Evolutionary conservation across 805 yeast species (phyloP), one percentile per base, ranked within the genome.

Genomic region (Pichia paraexigua): DNA sequence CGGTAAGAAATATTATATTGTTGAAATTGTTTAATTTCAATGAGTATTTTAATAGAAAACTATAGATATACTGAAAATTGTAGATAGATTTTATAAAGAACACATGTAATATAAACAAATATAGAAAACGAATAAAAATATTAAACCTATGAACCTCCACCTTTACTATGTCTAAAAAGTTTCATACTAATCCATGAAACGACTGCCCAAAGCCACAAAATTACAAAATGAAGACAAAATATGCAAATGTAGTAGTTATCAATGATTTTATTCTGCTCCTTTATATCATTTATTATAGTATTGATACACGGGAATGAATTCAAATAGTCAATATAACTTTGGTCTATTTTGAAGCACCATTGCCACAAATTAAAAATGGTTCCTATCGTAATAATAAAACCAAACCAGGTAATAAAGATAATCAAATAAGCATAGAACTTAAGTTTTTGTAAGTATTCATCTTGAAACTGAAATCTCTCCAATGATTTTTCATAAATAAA

Each of bases 161-260:
- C 89, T 58, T 81, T 84, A 22, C 94, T 84, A 62, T 87, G 94
- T 51, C 89, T 72, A 67, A 87, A 87, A 51, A 87, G 69, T 65
- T 87, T 87, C 76, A 87, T 73, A 39, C 94, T 91, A 44, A 82
- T 72, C 95, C 95, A 87, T 12, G 90, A 79, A 4, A 77, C 68
- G 11, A 81, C 67, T 42, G 90, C 79, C 95, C 95, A 87, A 6
- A 80, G 64, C 86, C 87, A 81, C 3, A 69, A 46, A 5, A 69
- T 59, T 22, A 64, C 68, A 49, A 64, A 67, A 40, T 61, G 67
- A 22, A 69, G 54, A 24, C 66, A 61, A 43, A 69, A 60, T 9
- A 59, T 51, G 50, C 62, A 63, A 2, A 68, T 52, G 43, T 67
- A 66, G 51, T 69, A 69, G 37, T 62, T 60, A 37, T 61, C 62